Evolutionary conservation across 441 rosid species (phyloP).

Genomic region (Macaranga tanarius): DNA sequence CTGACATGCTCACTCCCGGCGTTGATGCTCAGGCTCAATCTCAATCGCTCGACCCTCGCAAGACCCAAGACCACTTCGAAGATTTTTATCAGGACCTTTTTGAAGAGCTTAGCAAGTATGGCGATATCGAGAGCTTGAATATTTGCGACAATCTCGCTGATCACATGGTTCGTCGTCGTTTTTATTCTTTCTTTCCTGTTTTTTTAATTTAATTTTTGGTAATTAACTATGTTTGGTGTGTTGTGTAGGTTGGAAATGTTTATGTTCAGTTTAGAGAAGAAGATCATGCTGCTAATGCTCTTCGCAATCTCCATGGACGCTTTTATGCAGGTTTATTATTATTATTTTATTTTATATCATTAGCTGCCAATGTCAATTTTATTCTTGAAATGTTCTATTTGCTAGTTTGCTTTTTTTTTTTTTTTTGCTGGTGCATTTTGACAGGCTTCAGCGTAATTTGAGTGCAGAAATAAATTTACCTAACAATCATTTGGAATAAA

Average conservation of each 20-base stretch:
- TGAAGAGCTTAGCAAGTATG: conserved; percentile 61
- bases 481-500: too few species aligned
- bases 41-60: conserved; percentile 50
- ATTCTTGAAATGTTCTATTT: neutral
- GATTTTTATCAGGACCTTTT: conserved; percentile 56
- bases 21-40: conserved; percentile 46
- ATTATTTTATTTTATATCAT: neutral
- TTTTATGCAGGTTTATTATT: conserved; percentile 54
- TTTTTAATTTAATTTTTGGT: neutral
- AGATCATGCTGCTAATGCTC: conserved; percentile 77
- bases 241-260: conserved; percentile 60
- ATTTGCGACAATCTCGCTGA: conserved; percentile 79
- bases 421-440: too few species aligned
- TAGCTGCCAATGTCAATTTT: neutral
- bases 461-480: too few species aligned
- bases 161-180: conserved; percentile 48
- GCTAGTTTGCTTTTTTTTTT: too few species aligned
- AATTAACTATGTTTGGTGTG: neutral
- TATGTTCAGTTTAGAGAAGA: conserved; percentile 86
- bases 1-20: conserved; percentile 61
- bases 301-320: conserved; percentile 59
- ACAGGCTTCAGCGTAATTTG: too few species aligned
- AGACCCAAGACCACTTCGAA: conserved; percentile 56
- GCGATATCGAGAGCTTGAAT: conserved; percentile 71
- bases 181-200: neutral